A percentile compares a stretch with the other conserved stretches of the same genome.
Conservation (phyloP, 805 yeast species). For the Saturnispora hagleri region DNA sequence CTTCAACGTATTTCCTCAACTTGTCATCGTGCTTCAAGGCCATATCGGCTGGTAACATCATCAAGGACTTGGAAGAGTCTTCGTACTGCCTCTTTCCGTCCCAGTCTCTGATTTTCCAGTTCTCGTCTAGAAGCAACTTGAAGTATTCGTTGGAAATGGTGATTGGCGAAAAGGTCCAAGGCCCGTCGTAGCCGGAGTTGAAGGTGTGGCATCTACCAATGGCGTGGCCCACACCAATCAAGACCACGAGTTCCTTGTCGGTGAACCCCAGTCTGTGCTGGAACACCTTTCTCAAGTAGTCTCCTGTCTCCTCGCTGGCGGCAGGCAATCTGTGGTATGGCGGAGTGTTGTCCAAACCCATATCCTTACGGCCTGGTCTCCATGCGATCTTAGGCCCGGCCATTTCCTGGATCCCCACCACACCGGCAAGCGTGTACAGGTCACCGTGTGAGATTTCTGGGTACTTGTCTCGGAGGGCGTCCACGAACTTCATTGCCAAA, state of each 20-base stretch:
- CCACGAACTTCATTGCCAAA: constrained; percentile 46
- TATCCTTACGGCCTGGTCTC: constrained; percentile 45
- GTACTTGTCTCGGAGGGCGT: constrained; percentile 43
- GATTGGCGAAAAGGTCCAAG: constrained; percentile 82
- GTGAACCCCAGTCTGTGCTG: constrained; percentile 35
- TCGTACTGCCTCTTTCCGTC: constrained; percentile 54
- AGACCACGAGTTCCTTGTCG: constrained; percentile 38
- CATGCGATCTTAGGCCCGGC: constrained; percentile 54
- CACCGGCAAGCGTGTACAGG: constrained; percentile 67
- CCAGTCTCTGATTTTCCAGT: constrained; percentile 55
- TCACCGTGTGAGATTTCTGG: constrained; percentile 61
- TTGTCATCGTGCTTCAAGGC: constrained; percentile 39
- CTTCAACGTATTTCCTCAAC: constrained; percentile 37
- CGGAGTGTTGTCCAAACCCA: constrained; percentile 29
- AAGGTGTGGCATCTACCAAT: constrained; percentile 40
- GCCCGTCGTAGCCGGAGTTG: constrained; percentile 76
- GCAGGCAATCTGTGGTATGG: constrained; percentile 44
- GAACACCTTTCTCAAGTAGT: constrained; percentile 38
- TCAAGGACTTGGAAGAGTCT: constrained; percentile 44
- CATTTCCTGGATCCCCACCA: constrained; percentile 50
- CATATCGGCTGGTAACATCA: constrained; percentile 56
- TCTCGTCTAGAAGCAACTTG: constrained; percentile 41
- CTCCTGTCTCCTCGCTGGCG: constrained; percentile 34
- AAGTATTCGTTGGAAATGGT: constrained; percentile 68
- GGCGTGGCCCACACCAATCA: constrained; percentile 40